A percentile compares a stretch with the other conserved stretches of the same genome.
These are phyloP conservation scores for Psophocarpus tetragonolobus DNA, from an alignment of 306 rosid genomes.

Conservation along the genomic window DNA sequence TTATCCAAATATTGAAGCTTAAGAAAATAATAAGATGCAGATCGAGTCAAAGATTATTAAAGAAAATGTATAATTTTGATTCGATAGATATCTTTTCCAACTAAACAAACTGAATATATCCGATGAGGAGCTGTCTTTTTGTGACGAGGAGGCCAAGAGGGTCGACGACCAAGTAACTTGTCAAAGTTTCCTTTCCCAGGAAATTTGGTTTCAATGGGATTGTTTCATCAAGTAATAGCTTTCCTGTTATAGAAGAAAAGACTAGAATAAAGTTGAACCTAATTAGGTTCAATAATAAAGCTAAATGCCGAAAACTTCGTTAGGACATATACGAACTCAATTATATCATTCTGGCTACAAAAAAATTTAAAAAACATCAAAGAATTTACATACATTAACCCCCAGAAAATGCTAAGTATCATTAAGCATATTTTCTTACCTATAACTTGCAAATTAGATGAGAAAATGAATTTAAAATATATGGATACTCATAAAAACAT, in stretches of 20 bases:
- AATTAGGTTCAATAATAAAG: not conserved
- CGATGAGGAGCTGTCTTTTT: not conserved
- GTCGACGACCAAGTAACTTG: not conserved
- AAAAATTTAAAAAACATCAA: too few relatives aligned
- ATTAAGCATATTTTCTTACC: not conserved
- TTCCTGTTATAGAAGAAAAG: constrained; percentile 28
- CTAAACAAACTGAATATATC: too few relatives aligned
- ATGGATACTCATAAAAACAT: too few relatives aligned
- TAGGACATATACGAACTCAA: not conserved
- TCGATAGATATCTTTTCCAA: too few relatives aligned
- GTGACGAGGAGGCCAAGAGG: not conserved
- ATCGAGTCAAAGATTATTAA: too few relatives aligned
- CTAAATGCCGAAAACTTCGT: not conserved
- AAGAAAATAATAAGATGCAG: too few relatives aligned
- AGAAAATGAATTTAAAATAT: too few relatives aligned
- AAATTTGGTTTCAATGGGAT: not conserved
- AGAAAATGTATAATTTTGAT: too few relatives aligned
- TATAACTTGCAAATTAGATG: too few relatives aligned
- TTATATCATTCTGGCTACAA: not conserved
- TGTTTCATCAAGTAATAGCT: constrained; percentile 32
- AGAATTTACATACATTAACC: not conserved
- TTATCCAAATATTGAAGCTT: too few relatives aligned
- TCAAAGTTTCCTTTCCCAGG: not conserved
- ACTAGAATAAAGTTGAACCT: not conserved
- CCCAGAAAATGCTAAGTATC: not conserved